Base-by-base conservation (phyloP, 2,329 filamentous ascomycete species). In the Zarea fungicola region DNA sequence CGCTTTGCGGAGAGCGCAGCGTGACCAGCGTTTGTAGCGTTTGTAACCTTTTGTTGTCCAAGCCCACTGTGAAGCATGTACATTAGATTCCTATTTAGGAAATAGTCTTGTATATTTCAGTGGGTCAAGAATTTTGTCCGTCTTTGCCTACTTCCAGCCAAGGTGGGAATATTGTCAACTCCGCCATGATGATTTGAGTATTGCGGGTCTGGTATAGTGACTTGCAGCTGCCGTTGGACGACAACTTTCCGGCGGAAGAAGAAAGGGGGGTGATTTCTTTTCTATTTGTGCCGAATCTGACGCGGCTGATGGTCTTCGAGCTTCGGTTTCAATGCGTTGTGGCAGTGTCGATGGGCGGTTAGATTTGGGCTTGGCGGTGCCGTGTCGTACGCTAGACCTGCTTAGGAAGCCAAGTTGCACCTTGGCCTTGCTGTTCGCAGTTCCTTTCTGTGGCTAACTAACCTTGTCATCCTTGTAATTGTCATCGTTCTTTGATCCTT, bases 381-480 rank as follows among this genome's bases (percentile, higher is more conserved):
- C 21, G 21, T 31, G 42, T 41, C 36, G 36, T 46, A 10, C 42
- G 35, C 48, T 50, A 50, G 36, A 21, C 48, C 42, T 2, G 11
- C 28, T 29, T 35, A 42, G 48, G 48, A 50, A 50, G 48, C 48
- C 42, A 50, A 50, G 48, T 22, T 8, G 23, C 48, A 50, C 44
- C 25, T 11, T 16, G 6, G 10, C 29, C 25, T 18, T 11, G 29
- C 22, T 39, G 13, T 46, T 29, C 5, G n/a, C 40, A 21, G 25
- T 31, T 31, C 13, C 9, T 2, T 16, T 11, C 8, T 6, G 39
- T 29, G 39, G 21, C 39, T 42, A 25, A 31, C 21, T 0, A 37
- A 22, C 11, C 4, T 35, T 9, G 7, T 35, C 5, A 16, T 9
- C 13, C 19, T 9, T 7, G n/a, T 10, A 36, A 21, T 10, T 22